Conservation (phyloP, 805 yeast species). For the Candida nitratophila region DNA sequence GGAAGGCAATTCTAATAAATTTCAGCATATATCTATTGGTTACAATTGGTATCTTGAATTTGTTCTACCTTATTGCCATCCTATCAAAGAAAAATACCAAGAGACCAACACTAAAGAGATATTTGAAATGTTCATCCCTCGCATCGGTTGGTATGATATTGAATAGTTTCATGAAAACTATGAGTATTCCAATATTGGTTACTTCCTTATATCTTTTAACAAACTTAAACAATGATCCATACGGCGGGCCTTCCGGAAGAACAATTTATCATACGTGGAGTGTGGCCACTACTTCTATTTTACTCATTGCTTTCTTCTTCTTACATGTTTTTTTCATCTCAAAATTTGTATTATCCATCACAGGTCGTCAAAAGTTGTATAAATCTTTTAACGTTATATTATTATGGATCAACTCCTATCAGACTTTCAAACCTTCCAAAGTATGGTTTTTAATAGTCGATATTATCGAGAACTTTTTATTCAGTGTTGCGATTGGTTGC, state of each 20-base stretch:
- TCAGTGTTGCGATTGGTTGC: conserved; percentile 36
- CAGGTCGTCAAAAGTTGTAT: conserved; percentile 28
- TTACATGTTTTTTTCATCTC: conserved; percentile 28
- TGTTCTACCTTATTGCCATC: conserved; percentile 2
- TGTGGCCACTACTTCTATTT: conserved; percentile 26
- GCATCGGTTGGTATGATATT: conserved; percentile 28
- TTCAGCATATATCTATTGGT: conserved; percentile 17
- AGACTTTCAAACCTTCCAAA: conserved; percentile 34
- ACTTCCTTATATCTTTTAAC: conserved; percentile 24
- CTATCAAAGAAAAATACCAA: conserved; percentile 4
- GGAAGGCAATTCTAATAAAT: conserved; percentile 39
- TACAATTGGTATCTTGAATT: conserved; percentile 14
- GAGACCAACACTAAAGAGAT: conserved; percentile 7
- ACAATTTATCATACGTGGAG: conserved; percentile 12
- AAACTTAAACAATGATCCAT: conserved; percentile 9
- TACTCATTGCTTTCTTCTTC: conserved; percentile 27
- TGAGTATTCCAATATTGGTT: conserved; percentile 38
- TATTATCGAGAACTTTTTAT: conserved; percentile 23
- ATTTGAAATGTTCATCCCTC: conserved; percentile 16
- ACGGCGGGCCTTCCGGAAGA: conserved; percentile 10
- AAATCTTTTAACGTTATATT: conserved; percentile 40
- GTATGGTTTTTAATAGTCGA: conserved; percentile 34
- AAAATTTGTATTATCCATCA: conserved; percentile 20
- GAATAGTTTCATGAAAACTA: conserved; percentile 26
- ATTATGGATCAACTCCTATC: conserved; percentile 39